Conservation (phyloP, 805 yeast genomes). For the Saccharomycopsis sp. region DNA sequence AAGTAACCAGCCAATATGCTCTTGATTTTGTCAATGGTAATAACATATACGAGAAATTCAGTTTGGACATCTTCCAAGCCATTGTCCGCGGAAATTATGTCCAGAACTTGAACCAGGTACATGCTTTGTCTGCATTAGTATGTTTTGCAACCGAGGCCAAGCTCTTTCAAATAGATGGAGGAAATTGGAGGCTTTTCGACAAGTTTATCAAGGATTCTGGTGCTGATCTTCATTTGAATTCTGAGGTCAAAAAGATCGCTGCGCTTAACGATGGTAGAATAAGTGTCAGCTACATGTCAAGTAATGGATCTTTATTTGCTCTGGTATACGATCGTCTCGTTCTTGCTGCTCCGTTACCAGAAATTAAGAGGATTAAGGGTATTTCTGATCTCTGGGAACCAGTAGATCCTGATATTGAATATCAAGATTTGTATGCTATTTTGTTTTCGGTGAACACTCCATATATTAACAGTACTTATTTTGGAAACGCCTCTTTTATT, state of each 20-base stretch:
- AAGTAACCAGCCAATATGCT: slow-evolving; percentile 26
- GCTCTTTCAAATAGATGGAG: slow-evolving; percentile 33
- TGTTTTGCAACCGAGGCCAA: slow-evolving; percentile 31
- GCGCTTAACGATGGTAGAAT: slow-evolving; percentile 7
- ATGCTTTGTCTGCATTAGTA: slow-evolving; percentile 37
- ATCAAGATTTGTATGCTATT: slow-evolving; percentile 36
- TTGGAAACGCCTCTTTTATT: slow-evolving; percentile 13
- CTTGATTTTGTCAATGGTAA: slow-evolving; percentile 24
- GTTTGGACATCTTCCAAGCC: slow-evolving; percentile 32
- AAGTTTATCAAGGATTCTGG: slow-evolving; percentile 31
- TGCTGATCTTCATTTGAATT: slow-evolving; percentile 29
- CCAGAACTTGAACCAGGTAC: slow-evolving; percentile 35
- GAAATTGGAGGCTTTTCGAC: slow-evolving; percentile 40
- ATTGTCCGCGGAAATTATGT: slow-evolving; percentile 41
- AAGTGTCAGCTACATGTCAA: slow-evolving; percentile 17
- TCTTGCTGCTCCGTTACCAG: slow-evolving; percentile 37
- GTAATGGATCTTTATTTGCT: slow-evolving; percentile 1
- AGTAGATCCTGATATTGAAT: slow-evolving; percentile 27
- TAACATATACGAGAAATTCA: slow-evolving; percentile 26
- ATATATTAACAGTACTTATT: slow-evolving; percentile 22
- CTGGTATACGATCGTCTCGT: slow-evolving; percentile 37
- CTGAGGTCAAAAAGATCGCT: slow-evolving; percentile 27
- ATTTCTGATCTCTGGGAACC: not conserved
- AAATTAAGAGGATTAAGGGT: slow-evolving; percentile 25
- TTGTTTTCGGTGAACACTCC: slow-evolving; percentile 28